Evolutionary conservation across 306 rosid genomes (phyloP), one percentile per base, ranked within the genome.

Genomic region (Echinosophora koreensis): DNA sequence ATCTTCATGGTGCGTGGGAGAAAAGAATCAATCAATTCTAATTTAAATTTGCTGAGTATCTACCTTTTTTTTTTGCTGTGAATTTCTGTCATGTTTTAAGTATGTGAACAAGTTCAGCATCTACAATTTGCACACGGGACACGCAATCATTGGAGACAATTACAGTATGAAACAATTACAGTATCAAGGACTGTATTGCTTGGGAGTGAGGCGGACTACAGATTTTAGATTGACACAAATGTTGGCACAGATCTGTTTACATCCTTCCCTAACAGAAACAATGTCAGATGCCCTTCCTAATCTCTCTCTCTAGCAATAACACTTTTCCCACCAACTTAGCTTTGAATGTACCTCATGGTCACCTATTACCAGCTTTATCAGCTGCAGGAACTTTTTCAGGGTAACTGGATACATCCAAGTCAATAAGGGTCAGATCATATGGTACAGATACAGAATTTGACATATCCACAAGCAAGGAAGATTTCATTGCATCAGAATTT

Each of bases 391-490:
- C 99, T 50, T 89, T 74, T 5, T 89, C 82, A 8, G 99, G 94
- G 88, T 86, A 96, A 78, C 85, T 81, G 71, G 94, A 82, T 59
- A 88, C 61, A 74, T 96, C 98, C 90, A 96, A 88, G 80, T 92
- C 98, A 57, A 91, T 87, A 39, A 96, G 86, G 5, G 98, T 83
- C 90, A 96, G 82, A 80, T 96, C 98, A 13, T 91, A 91, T 7
- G 98, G 84, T 57, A 70, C 80, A 28, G 89, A 56, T 12, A 66
- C 66, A 76, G 90, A 81, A 84, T 80, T 83, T 16, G 91, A 84
- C 61, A 87, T 34, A 69, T 96, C 99, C 87, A 91, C 74, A 12
- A 96, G 98, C 86, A 96, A 85, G 77, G 98, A 92, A 77, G 98
- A 87, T 30, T 86, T 87, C 73, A 79, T 86, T 56, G 60, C 85